Conservation (phyloP, 2,329 filamentous ascomycete species). For the Tolypocladium cylindrosporum region DNA sequence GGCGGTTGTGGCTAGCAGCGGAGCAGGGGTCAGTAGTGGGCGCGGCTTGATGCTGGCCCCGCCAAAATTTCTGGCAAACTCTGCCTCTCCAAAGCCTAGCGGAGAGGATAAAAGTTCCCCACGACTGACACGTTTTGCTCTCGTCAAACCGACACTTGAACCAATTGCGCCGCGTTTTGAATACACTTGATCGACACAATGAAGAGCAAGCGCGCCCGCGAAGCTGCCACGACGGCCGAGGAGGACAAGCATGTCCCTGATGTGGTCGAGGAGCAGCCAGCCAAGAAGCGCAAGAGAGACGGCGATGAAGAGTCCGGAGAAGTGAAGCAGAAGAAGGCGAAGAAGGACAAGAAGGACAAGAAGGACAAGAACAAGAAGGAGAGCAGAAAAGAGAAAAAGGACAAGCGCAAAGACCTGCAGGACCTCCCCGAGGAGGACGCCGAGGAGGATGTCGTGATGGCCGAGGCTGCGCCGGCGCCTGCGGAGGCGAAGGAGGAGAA, state of each 20-base stretch:
- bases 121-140: not conserved
- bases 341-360: constrained; percentile 22
- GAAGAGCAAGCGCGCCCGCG: constrained; percentile 30
- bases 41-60: not conserved
- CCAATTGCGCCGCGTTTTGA: not conserved
- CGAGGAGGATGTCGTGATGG: constrained; percentile 10
- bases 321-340: constrained; percentile 18
- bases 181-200: constrained; percentile 10
- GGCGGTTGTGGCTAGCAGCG: not conserved
- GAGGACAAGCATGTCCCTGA: constrained; percentile 15
- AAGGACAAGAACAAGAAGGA: constrained; percentile 19
- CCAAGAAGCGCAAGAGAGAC: constrained; percentile 27
- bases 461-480: constrained; percentile 6
- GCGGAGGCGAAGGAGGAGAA: constrained; percentile 8
- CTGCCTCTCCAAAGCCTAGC: not conserved
- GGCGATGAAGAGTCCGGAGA: constrained; percentile 13
- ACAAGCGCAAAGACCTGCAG: constrained; percentile 27
- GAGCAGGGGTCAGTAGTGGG: not conserved
- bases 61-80: constrained; percentile 5
- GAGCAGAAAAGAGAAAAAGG: constrained; percentile 29
- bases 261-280: constrained; percentile 12
- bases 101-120: not conserved
- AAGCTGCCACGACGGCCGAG: constrained; percentile 17
- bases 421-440: constrained; percentile 24
- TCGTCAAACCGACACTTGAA: not conserved